Evolutionary conservation across 2,329 filamentous ascomycete genomes (phyloP).

Genomic region (Neoscytalidium dimidiatum): DNA sequence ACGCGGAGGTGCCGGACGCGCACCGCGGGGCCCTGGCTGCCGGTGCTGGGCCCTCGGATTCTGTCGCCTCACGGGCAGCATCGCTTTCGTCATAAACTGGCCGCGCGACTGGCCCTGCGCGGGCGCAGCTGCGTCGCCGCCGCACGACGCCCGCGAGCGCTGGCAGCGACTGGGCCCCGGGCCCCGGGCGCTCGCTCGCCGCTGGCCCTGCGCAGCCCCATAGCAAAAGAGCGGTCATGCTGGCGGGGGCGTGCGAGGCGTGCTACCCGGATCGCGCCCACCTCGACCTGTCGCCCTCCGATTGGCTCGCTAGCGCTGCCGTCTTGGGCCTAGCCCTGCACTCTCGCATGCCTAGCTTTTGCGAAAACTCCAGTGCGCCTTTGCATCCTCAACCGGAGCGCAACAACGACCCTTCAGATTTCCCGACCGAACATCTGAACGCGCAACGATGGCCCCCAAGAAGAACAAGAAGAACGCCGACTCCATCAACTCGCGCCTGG

Average conservation of each 20-base stretch:
- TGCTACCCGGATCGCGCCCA: conserved; percentile 2
- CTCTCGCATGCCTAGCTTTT: conserved; percentile 6
- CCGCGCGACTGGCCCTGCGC: not conserved
- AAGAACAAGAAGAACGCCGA: conserved; percentile 82
- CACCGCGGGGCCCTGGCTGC: not conserved
- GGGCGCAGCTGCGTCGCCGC: not conserved
- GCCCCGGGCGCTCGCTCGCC: not conserved
- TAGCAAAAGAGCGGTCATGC: conserved; percentile 11
- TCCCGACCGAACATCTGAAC: conserved; percentile 31
- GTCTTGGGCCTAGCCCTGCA: not conserved
- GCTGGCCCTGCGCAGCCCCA: not conserved
- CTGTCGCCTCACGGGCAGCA: too few relatives aligned
- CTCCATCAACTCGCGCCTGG: conserved; percentile 68
- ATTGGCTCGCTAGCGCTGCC: conserved; percentile 14
- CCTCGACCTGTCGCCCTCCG: not conserved
- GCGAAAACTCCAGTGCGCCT: conserved; percentile 17
- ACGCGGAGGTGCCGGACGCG: conserved; percentile 8
- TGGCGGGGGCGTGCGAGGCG: conserved; percentile 16
- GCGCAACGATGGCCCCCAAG: conserved; percentile 68
- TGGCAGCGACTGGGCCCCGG: not conserved
- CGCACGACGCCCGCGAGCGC: not conserved
- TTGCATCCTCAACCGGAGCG: conserved; percentile 32
- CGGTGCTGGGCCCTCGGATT: too few relatives aligned
- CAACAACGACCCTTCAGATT: conserved; percentile 34
- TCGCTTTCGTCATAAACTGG: conserved; percentile 6